These are phyloP conservation scores for Sclerotinia sclerotiorum DNA, from an alignment of 2,329 filamentous ascomycete genomes.

Conservation along the genomic window DNA sequence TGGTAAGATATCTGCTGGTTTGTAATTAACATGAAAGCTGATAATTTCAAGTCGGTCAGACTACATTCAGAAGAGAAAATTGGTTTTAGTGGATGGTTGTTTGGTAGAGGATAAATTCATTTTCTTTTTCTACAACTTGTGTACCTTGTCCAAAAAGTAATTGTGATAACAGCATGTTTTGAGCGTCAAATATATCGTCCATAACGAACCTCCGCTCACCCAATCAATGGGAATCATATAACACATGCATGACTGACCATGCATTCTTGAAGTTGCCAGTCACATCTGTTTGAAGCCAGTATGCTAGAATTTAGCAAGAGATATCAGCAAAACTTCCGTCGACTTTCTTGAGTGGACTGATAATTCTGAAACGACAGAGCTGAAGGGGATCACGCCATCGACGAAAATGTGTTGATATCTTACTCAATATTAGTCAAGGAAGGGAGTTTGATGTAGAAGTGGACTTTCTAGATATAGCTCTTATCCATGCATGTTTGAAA, in stretches of 20 bases:
- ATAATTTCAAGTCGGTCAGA: neutral
- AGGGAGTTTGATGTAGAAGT: neutral
- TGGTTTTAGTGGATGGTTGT: neutral
- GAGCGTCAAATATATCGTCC: neutral
- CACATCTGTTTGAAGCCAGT: neutral
- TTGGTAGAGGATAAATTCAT: neutral
- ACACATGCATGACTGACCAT: neutral
- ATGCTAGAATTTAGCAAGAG: neutral
- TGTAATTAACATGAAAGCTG: neutral
- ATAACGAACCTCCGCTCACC: neutral
- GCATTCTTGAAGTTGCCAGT: neutral
- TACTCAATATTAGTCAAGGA: neutral
- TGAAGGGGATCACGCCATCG: neutral
- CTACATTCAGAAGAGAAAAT: neutral
- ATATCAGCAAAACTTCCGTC: neutral
- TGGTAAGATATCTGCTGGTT: neutral
- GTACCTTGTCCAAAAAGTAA: neutral
- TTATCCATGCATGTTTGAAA: neutral
- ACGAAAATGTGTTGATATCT: neutral
- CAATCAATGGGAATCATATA: neutral
- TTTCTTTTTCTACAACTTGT: neutral
- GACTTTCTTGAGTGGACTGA: neutral
- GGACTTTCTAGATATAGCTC: neutral
- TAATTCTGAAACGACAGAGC: neutral
- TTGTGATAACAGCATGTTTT: neutral